Conservation (phyloP, 345 rosid species). For the Aquilaria sinensis region DNA sequence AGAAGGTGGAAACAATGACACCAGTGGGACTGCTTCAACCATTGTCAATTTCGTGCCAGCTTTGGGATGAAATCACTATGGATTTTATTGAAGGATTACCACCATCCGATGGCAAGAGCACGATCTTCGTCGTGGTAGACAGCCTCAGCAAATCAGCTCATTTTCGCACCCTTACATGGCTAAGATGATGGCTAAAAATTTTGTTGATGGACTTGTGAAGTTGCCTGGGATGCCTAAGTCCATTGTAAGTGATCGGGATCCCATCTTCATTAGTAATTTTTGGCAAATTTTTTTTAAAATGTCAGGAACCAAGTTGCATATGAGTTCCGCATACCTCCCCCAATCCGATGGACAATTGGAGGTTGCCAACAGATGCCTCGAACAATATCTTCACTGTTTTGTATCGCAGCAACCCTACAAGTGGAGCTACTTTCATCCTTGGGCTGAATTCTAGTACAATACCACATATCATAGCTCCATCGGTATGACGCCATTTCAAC, state of each 20-base stretch:
- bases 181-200: neutral
- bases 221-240: no score
- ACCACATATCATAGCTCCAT: neutral
- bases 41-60: neutral
- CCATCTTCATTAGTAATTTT: neutral
- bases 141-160: constrained; percentile 2
- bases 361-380: neutral
- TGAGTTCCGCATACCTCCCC: constrained; percentile 3
- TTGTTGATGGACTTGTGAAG: neutral
- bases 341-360: neutral
- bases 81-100: constrained; percentile 5
- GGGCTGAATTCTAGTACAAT: constrained; percentile 12
- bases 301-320: neutral
- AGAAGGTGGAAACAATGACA: neutral
- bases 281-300: neutral
- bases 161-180: neutral
- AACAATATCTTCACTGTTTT: neutral
- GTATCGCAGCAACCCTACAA: neutral
- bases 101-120: neutral
- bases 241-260: neutral
- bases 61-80: constrained; percentile 1
- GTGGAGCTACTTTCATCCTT: neutral
- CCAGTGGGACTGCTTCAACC: neutral
- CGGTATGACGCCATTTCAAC: neutral
- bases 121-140: constrained; percentile 4